A percentile compares a stretch with the other conserved stretches of the same genome.
Conservation (phyloP, 805 yeast genomes). For the Metschnikowia vanudenii region DNA sequence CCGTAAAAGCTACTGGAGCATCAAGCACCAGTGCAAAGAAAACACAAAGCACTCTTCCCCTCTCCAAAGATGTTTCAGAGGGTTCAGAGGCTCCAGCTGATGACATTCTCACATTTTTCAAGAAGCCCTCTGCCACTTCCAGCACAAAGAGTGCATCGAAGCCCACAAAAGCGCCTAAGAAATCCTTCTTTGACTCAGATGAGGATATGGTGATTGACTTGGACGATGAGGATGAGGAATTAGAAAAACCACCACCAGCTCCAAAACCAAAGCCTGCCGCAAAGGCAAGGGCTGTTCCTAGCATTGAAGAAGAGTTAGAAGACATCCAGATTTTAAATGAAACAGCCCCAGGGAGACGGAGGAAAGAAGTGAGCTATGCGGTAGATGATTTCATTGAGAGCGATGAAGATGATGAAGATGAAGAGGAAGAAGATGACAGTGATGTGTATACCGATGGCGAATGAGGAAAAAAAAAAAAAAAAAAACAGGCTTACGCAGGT, state of each 20-base stretch:
- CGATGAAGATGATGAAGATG: slow-evolving; percentile 12
- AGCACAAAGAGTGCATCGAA: background rate
- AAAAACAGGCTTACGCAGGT: no score
- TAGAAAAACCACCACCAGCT: slow-evolving; percentile 1
- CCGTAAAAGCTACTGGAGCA: background rate
- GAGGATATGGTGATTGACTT: slow-evolving; percentile 13
- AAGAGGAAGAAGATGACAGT: slow-evolving; percentile 11
- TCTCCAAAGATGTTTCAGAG: slow-evolving; percentile 4
- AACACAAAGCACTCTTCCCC: slow-evolving; percentile 11
- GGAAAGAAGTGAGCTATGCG: slow-evolving; percentile 15
- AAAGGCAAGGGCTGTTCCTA: slow-evolving; percentile 5
- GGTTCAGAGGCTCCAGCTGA: slow-evolving; percentile 8
- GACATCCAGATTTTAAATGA: slow-evolving; percentile 14
- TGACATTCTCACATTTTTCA: slow-evolving; percentile 19
- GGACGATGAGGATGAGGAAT: slow-evolving; percentile 6
- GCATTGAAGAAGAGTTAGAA: slow-evolving; percentile 18
- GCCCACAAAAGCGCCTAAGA: slow-evolving; percentile 7
- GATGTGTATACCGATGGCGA: slow-evolving; percentile 10
- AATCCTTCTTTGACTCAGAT: slow-evolving; percentile 18
- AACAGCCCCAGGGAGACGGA: slow-evolving; percentile 13
- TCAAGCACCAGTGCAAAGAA: slow-evolving; percentile 3
- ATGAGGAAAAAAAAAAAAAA: background rate
- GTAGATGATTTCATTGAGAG: slow-evolving; percentile 14
- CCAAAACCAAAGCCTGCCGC: slow-evolving; percentile 1
- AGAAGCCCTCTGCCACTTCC: slow-evolving; percentile 5